Percentiles rank a stretch among this genome's conserved stretches.
phyloP scores from a whole-genome alignment of 371 early-diverging fungal genomes.

The Haplosporangium sp. region DNA sequence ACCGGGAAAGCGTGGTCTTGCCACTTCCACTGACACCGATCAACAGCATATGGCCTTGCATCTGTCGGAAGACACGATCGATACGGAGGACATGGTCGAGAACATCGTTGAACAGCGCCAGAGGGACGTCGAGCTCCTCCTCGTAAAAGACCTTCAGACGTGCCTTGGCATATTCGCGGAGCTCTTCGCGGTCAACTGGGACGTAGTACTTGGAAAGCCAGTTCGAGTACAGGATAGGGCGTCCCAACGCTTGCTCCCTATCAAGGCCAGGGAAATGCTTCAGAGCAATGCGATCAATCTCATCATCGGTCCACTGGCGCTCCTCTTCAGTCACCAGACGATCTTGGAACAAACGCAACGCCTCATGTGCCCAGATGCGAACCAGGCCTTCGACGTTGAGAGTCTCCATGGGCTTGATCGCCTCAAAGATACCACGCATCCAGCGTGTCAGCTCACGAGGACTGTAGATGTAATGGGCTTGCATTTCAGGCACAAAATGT shows the following conservation, averaged over 20 bases:
- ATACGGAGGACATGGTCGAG: conserved; percentile 98
- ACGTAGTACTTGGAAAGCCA: conserved; percentile 96
- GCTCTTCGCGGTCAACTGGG: conserved; percentile 87
- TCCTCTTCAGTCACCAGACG: conserved; percentile 93
- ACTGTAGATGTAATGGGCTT: conserved; percentile 98
- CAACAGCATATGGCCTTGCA: conserved; percentile 97
- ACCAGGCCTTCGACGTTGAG: conserved; percentile 90
- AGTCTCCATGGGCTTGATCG: conserved; percentile 87
- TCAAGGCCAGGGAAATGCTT: conserved; percentile 91
- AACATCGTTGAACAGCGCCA: conserved; percentile 97
- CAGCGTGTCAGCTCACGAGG: conserved; percentile 99
- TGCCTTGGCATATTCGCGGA: conserved; percentile 94
- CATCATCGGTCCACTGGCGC: conserved; percentile 92
- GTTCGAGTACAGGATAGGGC: conserved; percentile 97
- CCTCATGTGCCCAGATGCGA: conserved; percentile 98
- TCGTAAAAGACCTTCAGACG: conserved; percentile 98
- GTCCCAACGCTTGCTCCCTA: conserved; percentile 74
- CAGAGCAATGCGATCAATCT: conserved; percentile 86
- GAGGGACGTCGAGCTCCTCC: conserved; percentile 97
- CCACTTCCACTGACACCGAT: conserved; percentile 98
- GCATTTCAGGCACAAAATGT: conserved; percentile 95
- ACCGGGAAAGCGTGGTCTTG: conserved; percentile 95
- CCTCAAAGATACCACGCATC: conserved; percentile 97
- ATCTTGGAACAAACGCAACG: conserved; percentile 97
- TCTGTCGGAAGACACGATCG: conserved; percentile 97